These are phyloP conservation scores for Articulospora tetracladia DNA, from an alignment of 495 filamentous ascomycete genomes.

Conservation along the genomic window DNA sequence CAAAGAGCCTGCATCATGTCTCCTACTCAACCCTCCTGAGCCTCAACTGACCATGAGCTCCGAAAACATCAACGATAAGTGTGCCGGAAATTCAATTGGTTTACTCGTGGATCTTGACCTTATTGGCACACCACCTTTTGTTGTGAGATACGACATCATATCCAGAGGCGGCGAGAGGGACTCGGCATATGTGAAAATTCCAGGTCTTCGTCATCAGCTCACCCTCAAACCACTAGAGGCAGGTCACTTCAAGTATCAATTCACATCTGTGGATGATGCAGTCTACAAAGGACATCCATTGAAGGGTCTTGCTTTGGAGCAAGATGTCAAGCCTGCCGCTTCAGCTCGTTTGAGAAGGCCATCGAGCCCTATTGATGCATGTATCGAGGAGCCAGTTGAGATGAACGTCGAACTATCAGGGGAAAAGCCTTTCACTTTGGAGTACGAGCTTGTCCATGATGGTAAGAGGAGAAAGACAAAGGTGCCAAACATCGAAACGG, in stretches of 20 bases:
- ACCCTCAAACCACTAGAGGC: slow-evolving; percentile 78
- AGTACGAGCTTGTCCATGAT: slow-evolving; percentile 91
- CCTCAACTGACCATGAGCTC: slow-evolving; percentile 67
- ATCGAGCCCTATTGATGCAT: slow-evolving; percentile 55
- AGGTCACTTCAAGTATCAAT: slow-evolving; percentile 82
- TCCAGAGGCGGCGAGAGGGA: slow-evolving; percentile 28
- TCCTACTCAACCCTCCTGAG: slow-evolving; percentile 86
- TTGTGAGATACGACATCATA: slow-evolving; percentile 66
- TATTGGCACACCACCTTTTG: slow-evolving; percentile 86
- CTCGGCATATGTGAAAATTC: slow-evolving; percentile 35
- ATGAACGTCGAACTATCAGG: slow-evolving; percentile 72
- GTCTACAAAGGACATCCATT: slow-evolving; percentile 67
- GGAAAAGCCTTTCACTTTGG: slow-evolving; percentile 80
- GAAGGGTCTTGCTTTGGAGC: slow-evolving; percentile 60
- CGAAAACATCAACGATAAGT: slow-evolving; percentile 87
- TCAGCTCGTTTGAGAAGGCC: slow-evolving; percentile 61
- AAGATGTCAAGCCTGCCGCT: slow-evolving; percentile 89
- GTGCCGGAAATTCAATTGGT: slow-evolving; percentile 88
- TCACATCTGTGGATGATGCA: slow-evolving; percentile 72
- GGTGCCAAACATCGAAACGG: slow-evolving; percentile 55
- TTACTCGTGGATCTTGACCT: slow-evolving; percentile 82
- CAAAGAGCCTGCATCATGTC: slow-evolving; percentile 84
- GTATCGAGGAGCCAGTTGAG: slow-evolving; percentile 74
- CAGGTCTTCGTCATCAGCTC: slow-evolving; percentile 69
- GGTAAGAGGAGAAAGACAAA: slow-evolving; percentile 72